These are phyloP conservation scores for Ramaria sp. DNA, from an alignment of 768 basidiomycete genomes.

Conservation along the genomic window DNA sequence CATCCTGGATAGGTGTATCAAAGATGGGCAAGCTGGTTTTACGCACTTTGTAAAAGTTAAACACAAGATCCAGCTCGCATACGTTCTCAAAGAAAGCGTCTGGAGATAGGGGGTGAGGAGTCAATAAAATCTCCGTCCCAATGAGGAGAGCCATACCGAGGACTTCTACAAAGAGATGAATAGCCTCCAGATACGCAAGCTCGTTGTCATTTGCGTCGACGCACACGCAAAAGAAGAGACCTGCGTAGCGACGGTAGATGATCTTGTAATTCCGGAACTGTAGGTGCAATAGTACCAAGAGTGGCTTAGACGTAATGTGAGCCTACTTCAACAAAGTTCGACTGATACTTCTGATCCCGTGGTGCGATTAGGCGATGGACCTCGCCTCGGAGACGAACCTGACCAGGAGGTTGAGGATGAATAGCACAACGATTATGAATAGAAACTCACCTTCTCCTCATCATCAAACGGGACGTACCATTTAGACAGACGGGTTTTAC, in stretches of 20 bases:
- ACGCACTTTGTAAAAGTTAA: slow-evolving; percentile 92
- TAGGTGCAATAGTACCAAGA: background rate
- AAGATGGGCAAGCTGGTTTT: background rate
- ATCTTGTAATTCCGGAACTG: slow-evolving; percentile 98
- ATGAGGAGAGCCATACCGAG: slow-evolving; percentile 49
- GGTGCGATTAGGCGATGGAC: slow-evolving; percentile 95
- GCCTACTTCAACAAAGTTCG: slow-evolving; percentile 94
- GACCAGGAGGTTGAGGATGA: background rate
- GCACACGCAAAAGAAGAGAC: slow-evolving; percentile 95
- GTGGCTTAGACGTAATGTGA: background rate
- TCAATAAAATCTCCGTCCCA: slow-evolving; percentile 1
- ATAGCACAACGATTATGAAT: background rate
- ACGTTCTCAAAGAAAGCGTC: slow-evolving; percentile 99
- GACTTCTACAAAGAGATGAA: slow-evolving; percentile 96
- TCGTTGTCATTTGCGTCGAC: slow-evolving; percentile 99
- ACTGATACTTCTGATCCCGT: slow-evolving; percentile 97
- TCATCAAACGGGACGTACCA: slow-evolving; percentile 99
- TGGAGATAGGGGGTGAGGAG: slow-evolving; percentile 21
- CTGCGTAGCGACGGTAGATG: slow-evolving; percentile 93
- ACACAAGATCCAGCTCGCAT: slow-evolving; percentile 94
- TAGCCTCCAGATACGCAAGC: slow-evolving; percentile 92
- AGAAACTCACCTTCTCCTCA: slow-evolving; percentile 78
- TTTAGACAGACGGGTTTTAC: slow-evolving; percentile 93
- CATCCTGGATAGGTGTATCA: background rate
- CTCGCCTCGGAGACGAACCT: slow-evolving; percentile 92